A percentile compares a stretch with the other conserved stretches of the same genome.
These are phyloP conservation scores for Luffa acutangula DNA, from an alignment of 306 rosid genomes.

Conservation along the genomic window DNA sequence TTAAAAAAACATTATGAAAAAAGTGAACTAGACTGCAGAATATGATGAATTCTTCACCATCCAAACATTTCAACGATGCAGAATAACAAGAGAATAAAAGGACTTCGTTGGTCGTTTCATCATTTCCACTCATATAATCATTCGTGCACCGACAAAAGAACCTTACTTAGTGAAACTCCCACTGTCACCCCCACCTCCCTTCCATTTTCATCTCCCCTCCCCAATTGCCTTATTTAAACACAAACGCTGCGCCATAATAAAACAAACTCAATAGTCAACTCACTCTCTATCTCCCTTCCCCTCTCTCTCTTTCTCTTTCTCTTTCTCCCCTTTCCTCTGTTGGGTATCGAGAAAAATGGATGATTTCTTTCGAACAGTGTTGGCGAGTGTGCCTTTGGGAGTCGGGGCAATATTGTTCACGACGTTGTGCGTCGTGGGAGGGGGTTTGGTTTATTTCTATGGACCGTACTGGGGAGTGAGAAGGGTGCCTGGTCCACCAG, in stretches of 20 bases:
- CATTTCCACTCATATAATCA: conserved; percentile 36
- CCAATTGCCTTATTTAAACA: not conserved
- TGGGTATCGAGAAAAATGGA: not conserved
- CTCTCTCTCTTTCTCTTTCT: not conserved
- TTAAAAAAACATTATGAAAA: not conserved
- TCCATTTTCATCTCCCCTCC: not conserved
- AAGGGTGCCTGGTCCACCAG: conserved; percentile 83
- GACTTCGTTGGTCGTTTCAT: conserved; percentile 16
- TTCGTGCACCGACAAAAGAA: conserved; percentile 33
- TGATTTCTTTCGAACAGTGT: not conserved
- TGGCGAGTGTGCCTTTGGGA: conserved; percentile 19
- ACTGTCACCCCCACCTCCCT: not conserved
- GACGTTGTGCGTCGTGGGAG: conserved; percentile 29
- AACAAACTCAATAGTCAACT: not conserved
- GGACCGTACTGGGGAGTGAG: conserved; percentile 75
- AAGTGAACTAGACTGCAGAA: not conserved
- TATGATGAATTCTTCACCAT: conserved; percentile 12
- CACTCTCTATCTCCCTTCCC: conserved; percentile 6
- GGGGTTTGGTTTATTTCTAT: conserved; percentile 41
- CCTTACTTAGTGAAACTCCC: conserved; percentile 5
- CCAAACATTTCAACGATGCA: conserved; percentile 1
- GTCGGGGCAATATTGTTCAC: conserved; percentile 28
- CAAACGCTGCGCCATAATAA: not conserved
- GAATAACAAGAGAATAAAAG: not conserved
- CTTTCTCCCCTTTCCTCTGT: not conserved